These are phyloP conservation scores for Isoetes taiwanensis DNA, from an alignment of 75 land plant species.

Conservation along the genomic window DNA sequence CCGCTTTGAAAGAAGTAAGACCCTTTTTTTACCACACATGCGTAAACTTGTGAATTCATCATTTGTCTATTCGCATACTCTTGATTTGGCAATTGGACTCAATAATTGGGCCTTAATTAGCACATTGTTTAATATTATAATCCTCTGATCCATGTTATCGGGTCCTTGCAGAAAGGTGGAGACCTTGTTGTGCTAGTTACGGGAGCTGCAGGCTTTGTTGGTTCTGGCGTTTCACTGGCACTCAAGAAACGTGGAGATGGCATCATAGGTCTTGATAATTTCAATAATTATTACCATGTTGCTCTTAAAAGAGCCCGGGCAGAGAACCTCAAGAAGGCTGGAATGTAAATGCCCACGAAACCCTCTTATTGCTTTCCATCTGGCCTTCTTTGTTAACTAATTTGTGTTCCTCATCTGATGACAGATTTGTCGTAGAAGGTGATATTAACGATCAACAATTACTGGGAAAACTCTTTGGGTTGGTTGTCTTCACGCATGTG, in stretches of 20 bases:
- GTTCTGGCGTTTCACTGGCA: slow-evolving; percentile 33
- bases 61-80: no score
- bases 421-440: slow-evolving; percentile 15
- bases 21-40: no score
- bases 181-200: slow-evolving; percentile 50
- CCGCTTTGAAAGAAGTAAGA: no score
- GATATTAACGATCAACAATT: slow-evolving; percentile 13
- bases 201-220: slow-evolving; percentile 53
- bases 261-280: slow-evolving; percentile 58
- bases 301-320: slow-evolving; percentile 52
- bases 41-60: no score
- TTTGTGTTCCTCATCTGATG: no score
- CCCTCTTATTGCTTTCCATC: neutral
- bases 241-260: slow-evolving; percentile 64
- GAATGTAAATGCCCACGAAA: slow-evolving; percentile 16
- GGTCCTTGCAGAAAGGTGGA: slow-evolving; percentile 3
- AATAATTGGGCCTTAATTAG: no score
- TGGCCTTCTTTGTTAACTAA: neutral
- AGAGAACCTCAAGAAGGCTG: slow-evolving; percentile 26
- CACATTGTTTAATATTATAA: no score
- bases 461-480: slow-evolving; percentile 10
- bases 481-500: slow-evolving; percentile 18
- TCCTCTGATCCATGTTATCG: no score
- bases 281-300: slow-evolving; percentile 54
- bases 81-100: no score